A percentile compares a stretch with the other conserved stretches of the same genome.
Conservation (phyloP, 306 rosid genomes). For the Sechiopsis laciniata region DNA sequence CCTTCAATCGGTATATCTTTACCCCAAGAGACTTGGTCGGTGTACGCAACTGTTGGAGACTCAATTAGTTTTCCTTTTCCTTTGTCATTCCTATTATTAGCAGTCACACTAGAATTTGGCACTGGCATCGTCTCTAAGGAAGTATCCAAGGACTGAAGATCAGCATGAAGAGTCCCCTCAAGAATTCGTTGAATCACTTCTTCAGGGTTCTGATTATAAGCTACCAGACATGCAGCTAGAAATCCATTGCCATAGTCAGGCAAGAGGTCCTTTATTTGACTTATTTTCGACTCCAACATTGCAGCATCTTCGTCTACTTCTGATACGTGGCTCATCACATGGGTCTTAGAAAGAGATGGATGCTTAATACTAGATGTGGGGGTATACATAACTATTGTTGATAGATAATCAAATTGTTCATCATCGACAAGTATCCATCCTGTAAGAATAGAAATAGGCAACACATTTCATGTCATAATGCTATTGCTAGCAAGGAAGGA, state of each 20-base stretch:
- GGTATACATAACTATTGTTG: constrained; percentile 44
- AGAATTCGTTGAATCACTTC: constrained; percentile 93
- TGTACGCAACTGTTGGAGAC: constrained; percentile 30
- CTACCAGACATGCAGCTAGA: constrained; percentile 80
- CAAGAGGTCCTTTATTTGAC: constrained; percentile 86
- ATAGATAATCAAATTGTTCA: constrained; percentile 63
- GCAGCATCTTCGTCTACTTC: constrained; percentile 64
- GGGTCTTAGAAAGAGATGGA: constrained; percentile 25
- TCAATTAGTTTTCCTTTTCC: constrained; percentile 80
- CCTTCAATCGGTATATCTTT: constrained; percentile 34
- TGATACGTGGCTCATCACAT: constrained; percentile 32
- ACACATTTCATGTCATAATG: constrained; percentile 21
- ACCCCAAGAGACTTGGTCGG: constrained; percentile 25
- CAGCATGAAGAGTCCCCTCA: constrained; percentile 83
- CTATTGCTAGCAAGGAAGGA: not conserved
- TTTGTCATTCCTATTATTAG: constrained; percentile 47
- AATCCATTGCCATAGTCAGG: constrained; percentile 93
- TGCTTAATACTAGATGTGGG: constrained; percentile 35
- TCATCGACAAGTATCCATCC: constrained; percentile 85
- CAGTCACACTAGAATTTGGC: constrained; percentile 34
- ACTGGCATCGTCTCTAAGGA: constrained; percentile 55
- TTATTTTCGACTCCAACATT: constrained; percentile 71
- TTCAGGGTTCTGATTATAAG: constrained; percentile 90
- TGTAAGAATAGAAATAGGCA: constrained; percentile 35
- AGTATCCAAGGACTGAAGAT: constrained; percentile 61